Base-by-base conservation (phyloP, 257 asterid genomes). In the Gardenia jasminoides region DNA sequence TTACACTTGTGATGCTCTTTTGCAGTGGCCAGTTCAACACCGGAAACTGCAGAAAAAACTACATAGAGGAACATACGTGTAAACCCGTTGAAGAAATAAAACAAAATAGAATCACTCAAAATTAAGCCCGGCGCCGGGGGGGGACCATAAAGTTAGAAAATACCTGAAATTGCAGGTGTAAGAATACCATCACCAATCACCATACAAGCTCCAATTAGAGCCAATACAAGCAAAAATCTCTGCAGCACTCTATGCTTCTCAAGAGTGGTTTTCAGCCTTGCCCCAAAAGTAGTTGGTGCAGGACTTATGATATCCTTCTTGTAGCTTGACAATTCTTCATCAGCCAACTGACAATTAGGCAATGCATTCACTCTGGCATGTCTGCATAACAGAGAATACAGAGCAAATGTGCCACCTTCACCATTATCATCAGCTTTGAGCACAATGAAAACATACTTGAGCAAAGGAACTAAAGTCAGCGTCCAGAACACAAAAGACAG, bases 201-300 rank as follows among this genome's bases (percentile, higher is more conserved):
- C 98, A 93, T 93, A 93, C 98, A 93, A 90, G 98, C 98, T 73
- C 98, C 98, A 78, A 93, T 79, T 61, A 93, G 81, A 82, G 98
- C 94, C 92, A 93, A 84, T 13, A 92, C 48, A 78, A 93, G 91
- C 86, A 93, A 84, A 83, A 88, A 77, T 69, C 91, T 88, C 73
- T 93, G 98, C 91, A 93, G 80, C 5, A 93, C 96, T 80, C 92
- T 87, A 46, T 93, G 72, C 50, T 84, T 92, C 76, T 93, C 98
- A 33, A 93, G 83, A 48, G 89, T 86, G 44, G 93, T 88, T 70
- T 90, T 93, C 71, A 93, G 84, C 88, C 89, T 85, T 10, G 89
- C 88, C 86, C 96, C 91, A 33, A 93, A 82, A 80, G 88, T 81
- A 0, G 89, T 86, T 13, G 93, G 97, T 2, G 83, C 82, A 36